Evolutionary conservation across 2,329 filamentous ascomycete species (phyloP).

Genomic region (Fusarium algeriense): DNA sequence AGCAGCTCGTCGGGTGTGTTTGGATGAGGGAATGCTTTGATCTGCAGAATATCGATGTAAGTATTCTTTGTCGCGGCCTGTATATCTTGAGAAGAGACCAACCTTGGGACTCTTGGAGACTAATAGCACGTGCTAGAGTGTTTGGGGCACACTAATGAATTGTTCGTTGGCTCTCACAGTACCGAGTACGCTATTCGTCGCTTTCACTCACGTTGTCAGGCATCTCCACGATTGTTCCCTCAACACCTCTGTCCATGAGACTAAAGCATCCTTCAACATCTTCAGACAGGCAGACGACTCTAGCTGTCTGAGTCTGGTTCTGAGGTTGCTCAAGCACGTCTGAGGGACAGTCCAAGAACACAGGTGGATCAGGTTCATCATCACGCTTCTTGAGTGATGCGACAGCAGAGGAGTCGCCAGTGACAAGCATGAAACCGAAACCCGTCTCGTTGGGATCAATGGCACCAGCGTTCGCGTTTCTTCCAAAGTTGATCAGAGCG

Average conservation of each 20-base stretch:
- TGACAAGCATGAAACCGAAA: neutral
- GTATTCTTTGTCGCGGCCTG: no score
- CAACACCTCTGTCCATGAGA: conserved; percentile 9
- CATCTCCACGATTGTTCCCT: conserved; percentile 22
- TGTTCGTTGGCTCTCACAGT: neutral
- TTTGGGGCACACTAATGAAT: conserved; percentile 5
- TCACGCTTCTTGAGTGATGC: neutral
- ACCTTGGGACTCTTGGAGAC: neutral
- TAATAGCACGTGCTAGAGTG: conserved; percentile 7
- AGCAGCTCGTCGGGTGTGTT: no score
- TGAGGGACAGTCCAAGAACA: neutral
- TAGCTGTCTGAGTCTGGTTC: conserved; percentile 23
- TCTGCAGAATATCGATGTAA: neutral
- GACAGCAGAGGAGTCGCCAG: neutral
- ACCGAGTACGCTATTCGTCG: no score
- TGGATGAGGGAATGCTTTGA: neutral
- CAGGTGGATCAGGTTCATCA: neutral
- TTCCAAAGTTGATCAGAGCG: neutral
- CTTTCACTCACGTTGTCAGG: neutral
- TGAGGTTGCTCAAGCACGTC: neutral
- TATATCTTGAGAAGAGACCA: neutral
- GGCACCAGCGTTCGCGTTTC: neutral
- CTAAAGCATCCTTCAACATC: conserved; percentile 12
- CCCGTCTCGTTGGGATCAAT: neutral
- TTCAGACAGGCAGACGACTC: conserved; percentile 1